Evolutionary conservation across 495 filamentous ascomycete species (phyloP), one percentile per base, ranked within the genome.

Genomic region (Aspergillus biplanus): DNA sequence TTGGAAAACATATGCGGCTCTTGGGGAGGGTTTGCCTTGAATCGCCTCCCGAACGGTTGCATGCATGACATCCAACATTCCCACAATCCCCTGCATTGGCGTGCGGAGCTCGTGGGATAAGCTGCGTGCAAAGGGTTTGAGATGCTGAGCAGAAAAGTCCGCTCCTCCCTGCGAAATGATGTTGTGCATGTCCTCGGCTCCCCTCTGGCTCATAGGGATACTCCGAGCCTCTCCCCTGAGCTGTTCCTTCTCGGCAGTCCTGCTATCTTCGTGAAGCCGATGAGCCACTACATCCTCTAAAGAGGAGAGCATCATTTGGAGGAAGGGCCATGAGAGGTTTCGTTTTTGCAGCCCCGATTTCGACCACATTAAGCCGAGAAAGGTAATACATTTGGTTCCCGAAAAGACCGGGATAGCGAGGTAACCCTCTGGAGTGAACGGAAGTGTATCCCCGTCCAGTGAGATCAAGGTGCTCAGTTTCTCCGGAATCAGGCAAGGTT

Each of bases 61-160:
- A 69, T 92, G 87, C 90, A 93, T 92, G 52, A 93, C 87, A 77
- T 93, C 90, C 33, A 93, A 76, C 90, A 92, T 92, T 6, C 90
- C 90, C 6, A 93, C 89, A 39, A 93, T 88, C 16, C 90, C 90
- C 71, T 93, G 90, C 90, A 93, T 93, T 1, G 90, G 90, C 9
- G 90, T 93, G 59, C 91, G 82, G 16, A 93, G 75, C 72, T 93
- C 90, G 65, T 93, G 90, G 1, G 90, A 93, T 58, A 93, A 73
- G 68, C 87, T 92, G 62, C 89, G 83, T 31, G 90, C 90, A 71
- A 90, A 93, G 4, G 90, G 89, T 71, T 90, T 90, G 27, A 93
- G 76, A 4, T 88, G 90, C 57, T 90, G 89, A 6, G 84, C 76
- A 6, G 81, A 78, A 57, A 76, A 80, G 57, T 75, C 68, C 4